A percentile compares a stretch with the other conserved stretches of the same genome.
Evolutionary conservation across 768 basidiomycete genomes (phyloP).

Genomic region (Kwoniella botswanensis): DNA sequence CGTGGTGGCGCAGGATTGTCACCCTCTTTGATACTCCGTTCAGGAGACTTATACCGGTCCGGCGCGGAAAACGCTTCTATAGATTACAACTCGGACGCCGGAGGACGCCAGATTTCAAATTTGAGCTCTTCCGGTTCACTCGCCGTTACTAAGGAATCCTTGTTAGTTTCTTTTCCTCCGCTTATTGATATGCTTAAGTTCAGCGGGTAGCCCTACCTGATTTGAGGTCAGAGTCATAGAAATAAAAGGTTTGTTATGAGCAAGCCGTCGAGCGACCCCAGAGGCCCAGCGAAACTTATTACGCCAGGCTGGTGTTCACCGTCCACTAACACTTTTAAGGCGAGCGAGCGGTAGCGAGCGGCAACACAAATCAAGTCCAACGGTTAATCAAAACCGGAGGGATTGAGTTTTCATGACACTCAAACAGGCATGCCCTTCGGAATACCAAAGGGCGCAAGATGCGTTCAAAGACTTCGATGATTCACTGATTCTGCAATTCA

Average conservation of each 20-base stretch:
- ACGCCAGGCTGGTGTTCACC: constrained; percentile 57
- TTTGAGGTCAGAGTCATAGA: constrained; percentile 67
- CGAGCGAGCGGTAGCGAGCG: constrained; percentile 52
- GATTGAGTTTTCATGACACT: constrained; percentile 64
- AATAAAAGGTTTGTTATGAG: constrained; percentile 46
- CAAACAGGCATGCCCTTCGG: constrained; percentile 69
- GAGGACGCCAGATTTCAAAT: constrained; percentile 75
- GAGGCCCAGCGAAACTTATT: constrained; percentile 61
- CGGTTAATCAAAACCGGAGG: constrained; percentile 33
- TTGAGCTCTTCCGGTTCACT: constrained; percentile 84
- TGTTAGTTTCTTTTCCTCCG: constrained; percentile 90
- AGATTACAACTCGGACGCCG: constrained; percentile 77
- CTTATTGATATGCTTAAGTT: constrained; percentile 90
- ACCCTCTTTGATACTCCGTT: constrained; percentile 69
- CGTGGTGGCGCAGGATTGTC: constrained; percentile 64
- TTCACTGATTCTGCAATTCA: constrained; percentile 83
- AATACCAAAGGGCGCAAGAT: constrained; percentile 78
- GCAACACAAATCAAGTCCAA: constrained; percentile 45
- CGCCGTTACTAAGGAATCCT: constrained; percentile 86
- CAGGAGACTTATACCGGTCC: constrained; percentile 78
- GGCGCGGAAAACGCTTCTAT: constrained; percentile 74
- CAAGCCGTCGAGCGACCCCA: constrained; percentile 19
- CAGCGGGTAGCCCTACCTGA: constrained; percentile 82
- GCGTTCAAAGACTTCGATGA: constrained; percentile 84
- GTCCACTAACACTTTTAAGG: constrained; percentile 63